These are phyloP conservation scores for Ophiocordyceps australis DNA, from an alignment of 2,329 filamentous ascomycete species.

Conservation along the genomic window DNA sequence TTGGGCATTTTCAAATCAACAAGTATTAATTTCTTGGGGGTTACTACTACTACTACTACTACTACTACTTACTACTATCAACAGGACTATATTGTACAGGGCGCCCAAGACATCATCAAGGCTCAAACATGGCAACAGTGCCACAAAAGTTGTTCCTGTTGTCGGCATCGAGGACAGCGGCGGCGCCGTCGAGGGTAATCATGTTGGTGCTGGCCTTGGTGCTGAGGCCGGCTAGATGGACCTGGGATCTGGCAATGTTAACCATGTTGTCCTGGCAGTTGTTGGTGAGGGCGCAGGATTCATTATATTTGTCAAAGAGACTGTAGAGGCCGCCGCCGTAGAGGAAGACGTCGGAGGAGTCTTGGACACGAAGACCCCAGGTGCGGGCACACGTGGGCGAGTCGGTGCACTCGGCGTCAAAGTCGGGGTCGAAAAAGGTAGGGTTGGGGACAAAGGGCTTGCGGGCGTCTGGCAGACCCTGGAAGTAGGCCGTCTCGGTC, in stretches of 20 bases:
- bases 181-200: not conserved
- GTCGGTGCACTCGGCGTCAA: not conserved
- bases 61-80: too few species aligned
- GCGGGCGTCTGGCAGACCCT: conserved; percentile 60
- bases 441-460: conserved; percentile 43
- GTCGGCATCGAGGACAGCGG: not conserved
- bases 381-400: not conserved
- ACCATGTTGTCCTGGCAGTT: not conserved
- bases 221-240: not conserved
- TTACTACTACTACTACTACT: too few species aligned
- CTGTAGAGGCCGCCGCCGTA: not conserved
- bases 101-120: too few species aligned
- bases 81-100: too few species aligned
- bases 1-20: too few species aligned
- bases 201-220: not conserved
- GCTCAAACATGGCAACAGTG: not conserved
- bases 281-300: not conserved
- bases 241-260: not conserved
- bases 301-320: not conserved
- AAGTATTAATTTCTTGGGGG: too few species aligned
- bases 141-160: not conserved
- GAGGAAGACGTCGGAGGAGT: not conserved
- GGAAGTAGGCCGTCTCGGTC: conserved; percentile 79
- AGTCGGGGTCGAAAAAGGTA: conserved; percentile 43
- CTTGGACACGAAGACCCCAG: not conserved